phyloP scores from a whole-genome alignment of 2,329 filamentous ascomycete species.

The Bimuria novae-zelandiae region DNA sequence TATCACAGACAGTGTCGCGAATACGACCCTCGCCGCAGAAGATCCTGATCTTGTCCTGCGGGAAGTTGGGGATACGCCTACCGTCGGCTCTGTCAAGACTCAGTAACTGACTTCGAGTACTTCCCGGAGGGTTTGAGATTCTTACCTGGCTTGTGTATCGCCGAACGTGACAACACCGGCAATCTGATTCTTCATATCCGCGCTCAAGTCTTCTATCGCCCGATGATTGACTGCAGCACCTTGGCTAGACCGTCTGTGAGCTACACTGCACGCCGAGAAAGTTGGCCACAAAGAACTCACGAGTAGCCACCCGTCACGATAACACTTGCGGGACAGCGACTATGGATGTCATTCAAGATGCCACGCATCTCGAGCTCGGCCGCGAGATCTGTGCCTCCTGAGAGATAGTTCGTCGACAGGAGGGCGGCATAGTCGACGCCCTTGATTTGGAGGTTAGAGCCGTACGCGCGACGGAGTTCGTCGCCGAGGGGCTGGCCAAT shows the following conservation, averaged over 20 bases:
- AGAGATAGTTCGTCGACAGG: slow-evolving; percentile 12
- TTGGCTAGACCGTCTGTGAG: slow-evolving; percentile 11
- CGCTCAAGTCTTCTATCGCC: slow-evolving; percentile 17
- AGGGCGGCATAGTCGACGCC: slow-evolving; percentile 14
- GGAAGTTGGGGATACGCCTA: slow-evolving; percentile 39
- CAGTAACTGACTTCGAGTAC: background rate
- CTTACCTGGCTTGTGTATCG: slow-evolving; percentile 44
- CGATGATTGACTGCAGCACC: slow-evolving; percentile 26
- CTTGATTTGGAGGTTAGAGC: slow-evolving; percentile 7
- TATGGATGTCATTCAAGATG: slow-evolving; percentile 1
- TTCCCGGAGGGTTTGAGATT: background rate
- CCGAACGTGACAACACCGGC: slow-evolving; percentile 46
- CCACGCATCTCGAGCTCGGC: background rate
- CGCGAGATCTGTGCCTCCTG: background rate
- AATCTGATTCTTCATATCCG: slow-evolving; percentile 24
- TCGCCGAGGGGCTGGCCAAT: slow-evolving; percentile 12
- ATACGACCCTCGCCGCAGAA: slow-evolving; percentile 47
- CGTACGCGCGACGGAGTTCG: slow-evolving; percentile 4
- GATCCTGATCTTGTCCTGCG: slow-evolving; percentile 47
- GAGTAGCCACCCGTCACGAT: slow-evolving; percentile 15
- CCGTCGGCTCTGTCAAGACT: slow-evolving; percentile 27
- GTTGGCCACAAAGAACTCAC: background rate
- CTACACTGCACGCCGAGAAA: background rate
- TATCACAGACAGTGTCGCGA: slow-evolving; percentile 56
- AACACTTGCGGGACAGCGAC: slow-evolving; percentile 17